Conservation (phyloP, 345 rosid species). For the Sisymbrium irio region DNA sequence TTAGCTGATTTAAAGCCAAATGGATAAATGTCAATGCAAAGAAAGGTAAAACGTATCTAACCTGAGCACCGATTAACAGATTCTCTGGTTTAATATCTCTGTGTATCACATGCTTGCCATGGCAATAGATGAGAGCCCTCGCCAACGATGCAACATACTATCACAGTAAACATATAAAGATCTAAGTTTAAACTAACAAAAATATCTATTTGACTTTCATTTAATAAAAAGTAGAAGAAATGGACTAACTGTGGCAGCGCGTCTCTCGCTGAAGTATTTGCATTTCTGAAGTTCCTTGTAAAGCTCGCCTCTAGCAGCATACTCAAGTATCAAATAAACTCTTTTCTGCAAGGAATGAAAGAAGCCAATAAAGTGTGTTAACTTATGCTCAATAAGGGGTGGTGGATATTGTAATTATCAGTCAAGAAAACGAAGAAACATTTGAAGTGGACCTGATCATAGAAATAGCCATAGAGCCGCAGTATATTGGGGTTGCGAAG, state of each 20-base stretch:
- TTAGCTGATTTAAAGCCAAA: neutral
- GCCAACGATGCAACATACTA: constrained; percentile 98
- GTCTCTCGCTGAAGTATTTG: constrained; percentile 92
- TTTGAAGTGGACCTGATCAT: constrained; percentile 70
- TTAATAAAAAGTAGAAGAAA: constrained; percentile 6
- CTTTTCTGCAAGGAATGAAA: constrained; percentile 63
- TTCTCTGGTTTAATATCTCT: constrained; percentile 98
- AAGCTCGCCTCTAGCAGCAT: constrained; percentile 93
- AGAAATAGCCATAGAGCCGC: constrained; percentile 92
- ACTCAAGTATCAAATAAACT: constrained; percentile 86
- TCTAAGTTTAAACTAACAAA: neutral
- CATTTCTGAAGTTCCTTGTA: constrained; percentile 92
- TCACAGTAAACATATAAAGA: neutral
- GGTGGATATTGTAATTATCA: neutral
- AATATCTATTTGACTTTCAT: neutral
- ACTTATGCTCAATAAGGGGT: neutral
- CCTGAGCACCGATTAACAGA: constrained; percentile 84
- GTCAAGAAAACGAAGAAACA: neutral
- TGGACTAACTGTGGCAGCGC: constrained; percentile 85
- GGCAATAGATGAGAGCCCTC: constrained; percentile 95
- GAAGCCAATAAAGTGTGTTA: neutral
- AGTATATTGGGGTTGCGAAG: constrained; percentile 87
- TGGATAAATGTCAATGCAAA: neutral
- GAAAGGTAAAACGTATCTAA: constrained; percentile 21
- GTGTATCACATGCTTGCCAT: constrained; percentile 98